These are phyloP conservation scores for Eimeria mitis DNA, from an alignment of 169 alveolate species.

Conservation along the genomic window DNA sequence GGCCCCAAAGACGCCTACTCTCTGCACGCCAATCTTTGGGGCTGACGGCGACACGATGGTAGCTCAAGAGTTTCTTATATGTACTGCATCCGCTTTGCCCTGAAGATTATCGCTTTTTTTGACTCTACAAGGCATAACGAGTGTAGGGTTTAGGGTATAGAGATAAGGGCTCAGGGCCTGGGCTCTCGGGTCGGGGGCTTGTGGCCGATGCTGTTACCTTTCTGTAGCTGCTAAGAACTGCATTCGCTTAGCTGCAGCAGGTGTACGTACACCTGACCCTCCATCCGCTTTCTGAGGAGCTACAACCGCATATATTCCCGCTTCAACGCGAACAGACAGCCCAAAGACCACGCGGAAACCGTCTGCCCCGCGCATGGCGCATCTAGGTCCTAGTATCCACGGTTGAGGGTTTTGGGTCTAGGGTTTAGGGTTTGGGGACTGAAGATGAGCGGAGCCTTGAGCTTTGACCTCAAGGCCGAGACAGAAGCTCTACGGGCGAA, in stretches of 20 bases:
- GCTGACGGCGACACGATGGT: neutral
- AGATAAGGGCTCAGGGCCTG: slow-evolving; percentile 5
- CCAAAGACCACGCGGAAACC: neutral
- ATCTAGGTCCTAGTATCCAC: neutral
- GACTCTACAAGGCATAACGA: neutral
- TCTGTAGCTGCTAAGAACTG: neutral
- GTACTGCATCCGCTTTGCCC: neutral
- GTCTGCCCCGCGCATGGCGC: slow-evolving; percentile 17
- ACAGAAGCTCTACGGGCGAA: slow-evolving; percentile 47
- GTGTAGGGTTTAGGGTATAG: slow-evolving; percentile 17
- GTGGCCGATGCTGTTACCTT: neutral
- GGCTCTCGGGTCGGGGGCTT: slow-evolving; percentile 11
- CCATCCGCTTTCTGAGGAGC: neutral
- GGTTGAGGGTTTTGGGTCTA: slow-evolving; percentile 16
- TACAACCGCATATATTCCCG: neutral
- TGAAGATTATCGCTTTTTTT: neutral
- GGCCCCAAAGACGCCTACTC: neutral
- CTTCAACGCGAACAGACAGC: neutral
- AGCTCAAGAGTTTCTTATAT: neutral
- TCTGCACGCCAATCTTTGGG: slow-evolving; percentile 1
- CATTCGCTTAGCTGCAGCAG: slow-evolving; percentile 9
- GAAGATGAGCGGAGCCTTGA: slow-evolving; percentile 49
- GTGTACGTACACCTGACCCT: slow-evolving; percentile 17
- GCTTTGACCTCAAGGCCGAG: slow-evolving; percentile 50
- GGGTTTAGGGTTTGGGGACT: slow-evolving; percentile 40